Evolutionary conservation across 164 flowering plant species (phyloP), one percentile per base, ranked within the genome.

Genomic region (Magnolia sinica): DNA sequence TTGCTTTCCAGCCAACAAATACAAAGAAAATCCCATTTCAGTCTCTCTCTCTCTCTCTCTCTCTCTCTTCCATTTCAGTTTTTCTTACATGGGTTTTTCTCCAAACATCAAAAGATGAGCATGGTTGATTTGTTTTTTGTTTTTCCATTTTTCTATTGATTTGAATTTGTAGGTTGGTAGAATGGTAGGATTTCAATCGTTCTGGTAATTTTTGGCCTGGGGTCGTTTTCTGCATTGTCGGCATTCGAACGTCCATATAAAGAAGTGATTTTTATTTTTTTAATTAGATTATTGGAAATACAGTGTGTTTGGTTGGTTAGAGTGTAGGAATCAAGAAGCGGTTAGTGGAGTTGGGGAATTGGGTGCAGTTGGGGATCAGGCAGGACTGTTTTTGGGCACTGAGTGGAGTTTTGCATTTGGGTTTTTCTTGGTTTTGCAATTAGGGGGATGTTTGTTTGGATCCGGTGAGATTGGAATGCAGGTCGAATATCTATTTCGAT

Each of bases 171-270:
- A 73, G 83, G 74, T 74, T 45, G 79, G 74, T 65, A 66, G 61
- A 55, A 55, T 0, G 61, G 61, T 55, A 16, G 61, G 18, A 55
- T 55, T 55, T 55, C 27, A 68, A 24, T 24, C 50, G 29, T 29
- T 24, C 27, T 68, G 71, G 61, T 55, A 16, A 55, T 11, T 55
- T 55, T 16, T 55, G 61, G 92, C 89, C 86, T 77, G 76, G 2
- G 79, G 88, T 89, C 88, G 64, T 88, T 88, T 80, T 88, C 91
- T 87, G 84, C 90, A 86, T 85, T 86, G 85, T 85, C 87, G 76
- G 84, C 79, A 81, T 88, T 80, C 78, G 63, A 80, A 70, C 79
- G 80, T 74, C 74, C 80, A 77, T 65, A 76, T 73, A 68, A 67
- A 59, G 72, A 64, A 69, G 69, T 66, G 74, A 66, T 77, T 76